Evolutionary conservation across 495 filamentous ascomycete species (phyloP).

Genomic region (Rhypophila decipiens): DNA sequence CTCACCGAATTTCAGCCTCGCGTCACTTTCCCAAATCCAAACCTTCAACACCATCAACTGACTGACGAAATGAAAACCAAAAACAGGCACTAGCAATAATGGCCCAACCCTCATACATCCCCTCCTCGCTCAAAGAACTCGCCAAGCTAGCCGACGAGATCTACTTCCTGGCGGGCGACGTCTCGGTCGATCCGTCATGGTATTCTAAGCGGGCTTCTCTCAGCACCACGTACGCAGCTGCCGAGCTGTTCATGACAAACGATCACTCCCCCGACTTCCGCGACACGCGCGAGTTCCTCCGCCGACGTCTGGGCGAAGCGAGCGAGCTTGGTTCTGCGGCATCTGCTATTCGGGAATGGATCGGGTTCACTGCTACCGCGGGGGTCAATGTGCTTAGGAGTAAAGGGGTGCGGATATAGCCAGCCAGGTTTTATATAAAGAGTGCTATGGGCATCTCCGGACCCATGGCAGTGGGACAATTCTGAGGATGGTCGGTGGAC

Average conservation of each 20-base stretch:
- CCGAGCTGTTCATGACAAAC: conserved; percentile 89
- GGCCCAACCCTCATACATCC: conserved; percentile 70
- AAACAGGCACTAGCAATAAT: conserved; percentile 78
- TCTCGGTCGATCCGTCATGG: conserved; percentile 75
- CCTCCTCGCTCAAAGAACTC: conserved; percentile 72
- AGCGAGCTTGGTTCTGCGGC: conserved; percentile 50
- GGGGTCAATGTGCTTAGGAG: conserved; percentile 57
- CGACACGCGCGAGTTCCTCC: conserved; percentile 75
- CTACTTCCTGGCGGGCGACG: conserved; percentile 74
- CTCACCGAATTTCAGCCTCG: not conserved
- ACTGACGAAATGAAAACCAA: not conserved
- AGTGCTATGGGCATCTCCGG: not conserved
- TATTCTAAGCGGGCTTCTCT: conserved; percentile 82
- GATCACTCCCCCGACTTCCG: conserved; percentile 59
- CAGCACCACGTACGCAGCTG: conserved; percentile 72
- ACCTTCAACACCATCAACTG: no score
- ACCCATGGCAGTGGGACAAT: no score
- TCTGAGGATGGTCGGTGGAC: no score
- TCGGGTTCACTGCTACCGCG: conserved; percentile 67
- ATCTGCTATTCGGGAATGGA: conserved; percentile 61
- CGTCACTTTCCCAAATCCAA: no score
- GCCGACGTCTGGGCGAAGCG: conserved; percentile 67
- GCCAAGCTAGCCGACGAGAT: conserved; percentile 81
- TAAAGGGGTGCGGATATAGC: conserved; percentile 54
- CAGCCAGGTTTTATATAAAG: not conserved